Evolutionary conservation across 345 rosid species (phyloP).

Genomic region (Linum trigynum): DNA sequence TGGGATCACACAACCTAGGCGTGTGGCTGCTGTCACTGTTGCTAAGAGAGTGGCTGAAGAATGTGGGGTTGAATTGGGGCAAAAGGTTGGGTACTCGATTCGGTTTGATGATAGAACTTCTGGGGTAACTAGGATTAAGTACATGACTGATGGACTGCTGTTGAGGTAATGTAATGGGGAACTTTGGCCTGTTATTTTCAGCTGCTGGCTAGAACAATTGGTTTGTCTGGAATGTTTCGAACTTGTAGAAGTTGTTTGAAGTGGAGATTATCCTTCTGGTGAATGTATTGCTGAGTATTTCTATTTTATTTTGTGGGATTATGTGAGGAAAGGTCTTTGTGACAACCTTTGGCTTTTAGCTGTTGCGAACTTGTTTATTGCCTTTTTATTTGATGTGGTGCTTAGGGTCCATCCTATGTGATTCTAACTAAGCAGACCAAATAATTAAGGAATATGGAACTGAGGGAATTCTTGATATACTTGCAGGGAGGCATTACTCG

Average conservation of each 20-base stretch:
- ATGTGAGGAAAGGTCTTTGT: background rate
- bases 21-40: slow-evolving; percentile 85
- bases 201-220: background rate
- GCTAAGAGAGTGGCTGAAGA: slow-evolving; percentile 86
- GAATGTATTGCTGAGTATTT: background rate
- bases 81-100: slow-evolving; percentile 76
- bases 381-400: background rate
- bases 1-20: slow-evolving; percentile 86
- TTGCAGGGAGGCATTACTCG: slow-evolving; percentile 77
- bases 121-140: slow-evolving; percentile 58
- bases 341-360: background rate
- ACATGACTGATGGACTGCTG: slow-evolving; percentile 86
- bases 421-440: background rate
- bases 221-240: background rate
- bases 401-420: background rate
- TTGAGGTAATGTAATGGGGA: slow-evolving; percentile 40
- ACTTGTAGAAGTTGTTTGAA: too few relatives aligned
- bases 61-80: slow-evolving; percentile 68
- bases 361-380: background rate
- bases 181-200: background rate
- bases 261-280: background rate
- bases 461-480: slow-evolving; percentile 11
- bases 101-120: slow-evolving; percentile 77
- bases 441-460: slow-evolving; percentile 1
- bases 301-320: background rate